A percentile compares a stretch with the other conserved stretches of the same genome.
Evolutionary conservation across 108 stramenopile species (phyloP).

Genomic region (Schizochytrium sp.): DNA sequence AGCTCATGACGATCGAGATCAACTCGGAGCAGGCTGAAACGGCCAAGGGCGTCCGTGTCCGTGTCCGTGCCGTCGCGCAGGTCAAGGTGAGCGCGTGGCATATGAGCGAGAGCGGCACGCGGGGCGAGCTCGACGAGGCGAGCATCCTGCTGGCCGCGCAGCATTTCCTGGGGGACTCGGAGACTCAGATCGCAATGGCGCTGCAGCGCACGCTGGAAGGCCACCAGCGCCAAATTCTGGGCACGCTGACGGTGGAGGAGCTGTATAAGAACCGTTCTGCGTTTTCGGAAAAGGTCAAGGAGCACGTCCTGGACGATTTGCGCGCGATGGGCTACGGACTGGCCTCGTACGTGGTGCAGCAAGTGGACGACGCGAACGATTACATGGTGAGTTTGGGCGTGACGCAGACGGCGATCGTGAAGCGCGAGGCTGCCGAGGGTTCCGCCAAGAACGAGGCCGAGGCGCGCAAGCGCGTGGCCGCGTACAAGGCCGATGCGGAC

Average conservation of each 20-base stretch:
- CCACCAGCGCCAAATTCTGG: conserved; percentile 33
- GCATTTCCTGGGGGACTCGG: conserved; percentile 23
- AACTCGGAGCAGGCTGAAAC: conserved; percentile 9
- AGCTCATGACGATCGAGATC: conserved; percentile 29
- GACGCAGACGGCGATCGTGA: conserved; percentile 38
- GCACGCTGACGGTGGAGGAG: conserved; percentile 29
- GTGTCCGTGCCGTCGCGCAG: conserved; percentile 13
- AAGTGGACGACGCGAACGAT: conserved; percentile 30
- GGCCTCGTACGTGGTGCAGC: conserved; percentile 36
- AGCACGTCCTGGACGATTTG: conserved; percentile 27
- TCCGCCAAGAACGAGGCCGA: conserved; percentile 34
- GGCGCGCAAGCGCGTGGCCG: conserved; percentile 41
- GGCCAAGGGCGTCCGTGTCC: conserved; percentile 15
- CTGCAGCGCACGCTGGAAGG: conserved; percentile 27
- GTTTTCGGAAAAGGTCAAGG: conserved; percentile 21
- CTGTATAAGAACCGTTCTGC: conserved; percentile 31
- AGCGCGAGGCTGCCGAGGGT: conserved; percentile 45
- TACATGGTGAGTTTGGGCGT: conserved; percentile 44
- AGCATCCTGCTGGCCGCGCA: conserved; percentile 26
- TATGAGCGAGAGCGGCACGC: background rate
- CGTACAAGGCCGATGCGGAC: conserved; percentile 37
- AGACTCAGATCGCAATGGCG: background rate
- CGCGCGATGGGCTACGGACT: conserved; percentile 36
- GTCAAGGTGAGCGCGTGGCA: conserved; percentile 18
- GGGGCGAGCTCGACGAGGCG: background rate